Evolutionary conservation across 2,329 filamentous ascomycete genomes (phyloP), one percentile per base, ranked within the genome.

Genomic region (Aspergillus sp.): DNA sequence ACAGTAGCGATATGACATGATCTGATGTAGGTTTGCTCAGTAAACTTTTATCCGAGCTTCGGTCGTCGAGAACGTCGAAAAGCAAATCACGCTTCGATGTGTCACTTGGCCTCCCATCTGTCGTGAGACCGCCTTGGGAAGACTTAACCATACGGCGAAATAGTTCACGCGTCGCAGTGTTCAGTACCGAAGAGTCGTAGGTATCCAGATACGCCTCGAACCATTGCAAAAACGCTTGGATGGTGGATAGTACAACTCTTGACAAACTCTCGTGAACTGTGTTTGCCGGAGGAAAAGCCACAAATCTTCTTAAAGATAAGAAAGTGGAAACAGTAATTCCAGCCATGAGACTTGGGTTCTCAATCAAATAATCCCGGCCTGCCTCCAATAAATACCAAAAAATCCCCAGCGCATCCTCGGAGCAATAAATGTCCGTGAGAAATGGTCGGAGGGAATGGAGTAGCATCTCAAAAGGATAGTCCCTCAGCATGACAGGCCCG

Each of bases 381-480:
- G 84, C 83, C 6, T 85, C 80, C 14, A 98, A 81, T 1, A 99
- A 82, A 74, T 96, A 97, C 73, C 92, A 90, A 60, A 90, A 87
- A 36, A 99, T 85, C 0, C 93, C 94, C 49, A 98, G 82, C 1
- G 91, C 88, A 77, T 99, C 95, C 70, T 96, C 91, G 10, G 93
- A 90, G 74, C 94, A 98, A 70, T 96, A 90, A 0, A 88, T 84
- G 66, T 98, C 89, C 1, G 89, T 88, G 6, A 98, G 80, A 65
- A 92, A 96, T 0, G 87, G 87, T 10, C 90, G 84, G 20, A 96
- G 81, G 1, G 90, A 89, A 68, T 92, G 90, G 1, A 99, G 81
- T 0, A 96, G 82, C 90, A 97, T 95, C 73, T 99, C 91, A 14
- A 97, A 75, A 11, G 92, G 90, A 70, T 98, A 98, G 0, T 89